Conservation (phyloP, 495 filamentous ascomycete genomes). For the Hyaloscypha variabilis region DNA sequence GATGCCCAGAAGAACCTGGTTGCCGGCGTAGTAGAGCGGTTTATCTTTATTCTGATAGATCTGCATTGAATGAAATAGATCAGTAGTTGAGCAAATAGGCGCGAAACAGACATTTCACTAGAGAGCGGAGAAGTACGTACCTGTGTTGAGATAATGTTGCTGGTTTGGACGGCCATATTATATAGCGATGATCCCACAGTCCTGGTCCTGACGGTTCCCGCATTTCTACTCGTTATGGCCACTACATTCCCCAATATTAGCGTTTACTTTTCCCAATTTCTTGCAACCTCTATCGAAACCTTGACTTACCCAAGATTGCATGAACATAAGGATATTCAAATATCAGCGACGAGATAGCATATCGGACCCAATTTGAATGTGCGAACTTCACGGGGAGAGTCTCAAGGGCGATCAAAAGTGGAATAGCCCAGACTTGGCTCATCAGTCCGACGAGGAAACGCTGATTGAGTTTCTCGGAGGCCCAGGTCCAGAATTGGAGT, state of each 20-base stretch:
- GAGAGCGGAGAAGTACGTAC: too few species aligned
- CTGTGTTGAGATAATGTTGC: slow-evolving; percentile 58
- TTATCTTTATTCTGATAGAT: slow-evolving; percentile 65
- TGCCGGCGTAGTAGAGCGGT: slow-evolving; percentile 66
- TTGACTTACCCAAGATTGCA: slow-evolving; percentile 45
- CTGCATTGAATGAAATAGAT: too few species aligned
- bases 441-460: slow-evolving; percentile 51
- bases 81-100: too few species aligned
- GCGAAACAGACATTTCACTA: too few species aligned
- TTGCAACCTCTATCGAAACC: too few species aligned
- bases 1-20: slow-evolving; percentile 65
- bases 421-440: slow-evolving; percentile 60
- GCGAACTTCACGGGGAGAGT: slow-evolving; percentile 36
- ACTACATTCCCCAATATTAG: slow-evolving; percentile 42
- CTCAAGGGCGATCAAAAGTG: slow-evolving; percentile 54
- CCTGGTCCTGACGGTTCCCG: slow-evolving; percentile 66
- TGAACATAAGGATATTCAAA: slow-evolving; percentile 50
- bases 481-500: slow-evolving; percentile 53
- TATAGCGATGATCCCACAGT: slow-evolving; percentile 67
- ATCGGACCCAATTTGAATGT: slow-evolving; percentile 50
- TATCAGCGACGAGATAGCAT: slow-evolving; percentile 54
- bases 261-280: too few species aligned
- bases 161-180: slow-evolving; percentile 74
- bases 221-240: slow-evolving; percentile 66
- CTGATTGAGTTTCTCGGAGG: slow-evolving; percentile 61